Evolutionary conservation across 1,139 yeast genomes (phyloP), one percentile per base, ranked within the genome.

Genomic region (Yamadazyma kanchanaburiensis): DNA sequence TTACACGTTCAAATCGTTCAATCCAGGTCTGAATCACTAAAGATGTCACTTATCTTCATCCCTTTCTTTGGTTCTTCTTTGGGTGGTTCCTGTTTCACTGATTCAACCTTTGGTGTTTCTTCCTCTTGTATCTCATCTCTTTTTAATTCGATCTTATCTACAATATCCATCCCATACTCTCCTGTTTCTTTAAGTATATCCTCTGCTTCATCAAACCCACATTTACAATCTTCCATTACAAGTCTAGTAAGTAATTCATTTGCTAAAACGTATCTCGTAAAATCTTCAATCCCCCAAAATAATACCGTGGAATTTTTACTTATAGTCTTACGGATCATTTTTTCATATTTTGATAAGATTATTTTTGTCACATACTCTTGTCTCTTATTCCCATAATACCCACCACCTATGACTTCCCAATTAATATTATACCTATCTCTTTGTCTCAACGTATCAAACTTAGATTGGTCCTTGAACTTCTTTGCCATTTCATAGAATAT

Each of bases 281-380:
- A 82, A 30, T 74, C 73, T 13, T 65, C 63, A 0, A 60, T 43
- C 1, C 82, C 75, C 87, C 87, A 81, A 58, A 77, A 81, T 24
- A 60, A 55, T 3, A 80, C 53, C 1, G 77, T 73, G 11, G 60
- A 55, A 39, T 72, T 70, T 12, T 42, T 51, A 13, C 33, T 38
- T 5, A 48, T 44, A 4, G 60, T 48, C 5, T 37, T 38, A 6
- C 47, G 33, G 7, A 76, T 45, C 24, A 60, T 44, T 2, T 46
- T 38, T 24, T 49, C 39, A 45, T 43, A 64, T 27, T 51, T 39
- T 16, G 54, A 40, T 22, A 54, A 37, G 26, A 73, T 63, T 34
- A 53, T 40, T 16, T 52, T 49, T 1, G 80, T 70, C 2, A 81
- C 65, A 11, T 59, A 50, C 32, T 70, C 60, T 40, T 80, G 85